Percentiles rank a stretch among this genome's conserved stretches.
These are phyloP conservation scores for Parafenestella ontariensis DNA, from an alignment of 2,329 filamentous ascomycete species.

Conservation along the genomic window DNA sequence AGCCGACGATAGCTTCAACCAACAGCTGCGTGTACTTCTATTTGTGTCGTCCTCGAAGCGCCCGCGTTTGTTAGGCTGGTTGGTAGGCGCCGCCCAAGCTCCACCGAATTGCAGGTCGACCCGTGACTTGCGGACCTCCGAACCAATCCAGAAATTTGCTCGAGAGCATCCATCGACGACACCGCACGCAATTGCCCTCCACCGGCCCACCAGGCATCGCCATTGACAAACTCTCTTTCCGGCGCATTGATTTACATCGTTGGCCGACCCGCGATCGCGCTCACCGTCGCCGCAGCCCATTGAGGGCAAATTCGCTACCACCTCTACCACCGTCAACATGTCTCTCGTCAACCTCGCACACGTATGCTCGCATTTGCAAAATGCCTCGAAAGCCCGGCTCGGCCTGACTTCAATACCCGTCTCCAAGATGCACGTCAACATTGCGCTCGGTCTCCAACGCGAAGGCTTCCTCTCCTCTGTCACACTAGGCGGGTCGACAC, in stretches of 20 bases:
- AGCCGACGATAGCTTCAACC: slow-evolving; percentile 18
- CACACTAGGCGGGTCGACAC: slow-evolving; percentile 71
- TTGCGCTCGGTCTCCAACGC: slow-evolving; percentile 80
- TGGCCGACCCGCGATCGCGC: slow-evolving; percentile 10
- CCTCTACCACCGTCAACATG: slow-evolving; percentile 60
- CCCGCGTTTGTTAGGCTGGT: slow-evolving; percentile 29
- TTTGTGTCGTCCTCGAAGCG: slow-evolving; percentile 46
- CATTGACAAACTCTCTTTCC: neutral
- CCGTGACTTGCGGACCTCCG: slow-evolving; percentile 39
- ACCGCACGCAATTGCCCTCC: slow-evolving; percentile 33
- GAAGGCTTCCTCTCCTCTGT: slow-evolving; percentile 83
- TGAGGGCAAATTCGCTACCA: slow-evolving; percentile 31
- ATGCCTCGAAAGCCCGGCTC: slow-evolving; percentile 82
- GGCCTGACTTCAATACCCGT: slow-evolving; percentile 83
- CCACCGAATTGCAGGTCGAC: slow-evolving; percentile 23
- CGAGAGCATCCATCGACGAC: slow-evolving; percentile 23
- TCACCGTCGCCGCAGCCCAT: slow-evolving; percentile 29
- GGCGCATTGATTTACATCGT: neutral
- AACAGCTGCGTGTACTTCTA: slow-evolving; percentile 36
- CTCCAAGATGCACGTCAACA: slow-evolving; percentile 78
- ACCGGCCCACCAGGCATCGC: slow-evolving; percentile 10
- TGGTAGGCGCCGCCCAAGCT: slow-evolving; percentile 26
- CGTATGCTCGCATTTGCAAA: slow-evolving; percentile 90
- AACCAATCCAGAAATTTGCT: slow-evolving; percentile 41
- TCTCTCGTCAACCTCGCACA: slow-evolving; percentile 77